Evolutionary conservation across 164 flowering plant genomes (phyloP), one percentile per base, ranked within the genome.

Genomic region (Paratinospora sagittata): DNA sequence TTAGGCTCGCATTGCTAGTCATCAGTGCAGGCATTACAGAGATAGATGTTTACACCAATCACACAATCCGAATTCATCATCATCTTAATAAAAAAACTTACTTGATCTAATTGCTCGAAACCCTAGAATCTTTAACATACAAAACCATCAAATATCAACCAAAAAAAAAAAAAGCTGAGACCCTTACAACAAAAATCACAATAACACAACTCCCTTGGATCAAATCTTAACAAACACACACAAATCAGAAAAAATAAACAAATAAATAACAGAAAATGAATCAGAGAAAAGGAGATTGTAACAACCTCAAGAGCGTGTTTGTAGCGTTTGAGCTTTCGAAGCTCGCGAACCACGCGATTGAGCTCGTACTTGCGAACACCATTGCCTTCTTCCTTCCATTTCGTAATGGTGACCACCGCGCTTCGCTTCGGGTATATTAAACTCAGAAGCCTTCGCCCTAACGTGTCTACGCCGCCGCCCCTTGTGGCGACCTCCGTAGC

Each of bases 241-340:
- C 14, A 5, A 6, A n/a, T 11, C 8, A 37, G 24, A 45, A n/a
- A n/a, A n/a, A n/a, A n/a, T n/a, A n/a, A n/a, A n/a, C n/a, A n/a
- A n/a, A n/a, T n/a, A n/a, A n/a, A n/a, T n/a, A n/a, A n/a, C n/a
- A n/a, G n/a, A n/a, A n/a, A n/a, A n/a, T n/a, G n/a, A n/a, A n/a
- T n/a, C n/a, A n/a, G n/a, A n/a, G 63, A 45, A 57, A 65, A 11
- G 58, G 68, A 47, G 23, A 21, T n/a, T n/a, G n/a, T 27, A 27
- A 26, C 41, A 60, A 90, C 97, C 93, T 90, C 91, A 61, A 93
- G 89, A 1, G 94, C 96, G 76, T 89, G 93, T 70, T 90, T 89
- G 79, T 82, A 86, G 64, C 96, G 91, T 73, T 81, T 83, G 70
- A 82, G 78, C 76, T 84, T 89, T 17, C 97, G 85, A 6, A 91